These are phyloP conservation scores for Sporisorium sorghi DNA, from an alignment of 1,284 basidiomycete species.

Conservation along the genomic window DNA sequence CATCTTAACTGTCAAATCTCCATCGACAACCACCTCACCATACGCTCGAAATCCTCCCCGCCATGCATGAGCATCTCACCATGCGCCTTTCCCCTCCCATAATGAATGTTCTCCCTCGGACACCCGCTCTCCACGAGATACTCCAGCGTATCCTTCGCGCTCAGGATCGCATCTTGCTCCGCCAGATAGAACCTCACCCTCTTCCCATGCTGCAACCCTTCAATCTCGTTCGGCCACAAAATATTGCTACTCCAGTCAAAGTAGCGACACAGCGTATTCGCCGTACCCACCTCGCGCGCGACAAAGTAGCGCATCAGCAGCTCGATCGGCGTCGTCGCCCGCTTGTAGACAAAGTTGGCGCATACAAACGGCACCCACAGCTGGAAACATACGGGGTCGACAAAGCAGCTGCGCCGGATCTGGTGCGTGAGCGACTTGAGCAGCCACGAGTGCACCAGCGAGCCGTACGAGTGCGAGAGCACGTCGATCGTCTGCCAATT, in stretches of 20 bases:
- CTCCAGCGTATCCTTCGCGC: slow-evolving; percentile 44
- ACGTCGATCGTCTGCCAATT: slow-evolving; percentile 51
- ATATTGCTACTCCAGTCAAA: slow-evolving; percentile 65
- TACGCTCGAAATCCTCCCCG: slow-evolving; percentile 30
- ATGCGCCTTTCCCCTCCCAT: slow-evolving; percentile 39
- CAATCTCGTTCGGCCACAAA: slow-evolving; percentile 64
- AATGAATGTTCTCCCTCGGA: slow-evolving; percentile 37
- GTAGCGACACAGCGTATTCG: slow-evolving; percentile 59
- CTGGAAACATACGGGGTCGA: slow-evolving; percentile 66
- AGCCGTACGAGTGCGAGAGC: slow-evolving; percentile 66
- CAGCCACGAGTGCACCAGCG: slow-evolving; percentile 62
- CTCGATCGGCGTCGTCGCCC: slow-evolving; percentile 54
- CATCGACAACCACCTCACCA: slow-evolving; percentile 45
- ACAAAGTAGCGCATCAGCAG: slow-evolving; percentile 64
- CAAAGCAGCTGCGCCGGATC: slow-evolving; percentile 58
- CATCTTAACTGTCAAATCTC: slow-evolving; percentile 22
- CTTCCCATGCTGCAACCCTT: slow-evolving; percentile 31
- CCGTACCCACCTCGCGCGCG: slow-evolving; percentile 56
- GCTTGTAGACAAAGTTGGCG: slow-evolving; percentile 63
- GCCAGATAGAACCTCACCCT: slow-evolving; percentile 54
- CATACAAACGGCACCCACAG: slow-evolving; percentile 63
- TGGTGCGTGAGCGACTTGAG: slow-evolving; percentile 52
- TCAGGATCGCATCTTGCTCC: slow-evolving; percentile 59
- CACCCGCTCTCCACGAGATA: slow-evolving; percentile 57
- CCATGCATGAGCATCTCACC: slow-evolving; percentile 61